Conservation (phyloP, 2,329 filamentous ascomycete genomes). For the Hypoxylon sp. region DNA sequence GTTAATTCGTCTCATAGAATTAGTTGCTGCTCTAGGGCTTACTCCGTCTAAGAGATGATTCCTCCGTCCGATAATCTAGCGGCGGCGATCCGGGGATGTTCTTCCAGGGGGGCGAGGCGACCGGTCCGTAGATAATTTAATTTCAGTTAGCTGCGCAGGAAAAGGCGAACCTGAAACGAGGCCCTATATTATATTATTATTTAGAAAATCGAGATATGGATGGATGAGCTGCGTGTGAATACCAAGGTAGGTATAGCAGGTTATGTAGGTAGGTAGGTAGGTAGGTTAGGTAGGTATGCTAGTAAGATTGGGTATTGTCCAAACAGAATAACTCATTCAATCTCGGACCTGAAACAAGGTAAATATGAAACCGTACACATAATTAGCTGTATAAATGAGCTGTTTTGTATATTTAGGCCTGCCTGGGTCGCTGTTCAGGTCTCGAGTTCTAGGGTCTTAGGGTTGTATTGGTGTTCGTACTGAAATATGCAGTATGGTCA, state of each 20-base stretch:
- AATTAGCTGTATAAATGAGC: slow-evolving; percentile 14
- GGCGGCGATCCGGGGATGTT: background rate
- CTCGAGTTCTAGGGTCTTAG: background rate
- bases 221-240: too few species aligned
- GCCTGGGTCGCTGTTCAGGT: background rate
- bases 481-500: slow-evolving; percentile 20
- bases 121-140: slow-evolving; percentile 5
- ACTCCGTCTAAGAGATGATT: background rate
- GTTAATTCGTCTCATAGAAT: background rate
- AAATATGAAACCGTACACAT: slow-evolving; percentile 7
- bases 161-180: slow-evolving; percentile 28
- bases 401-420: background rate
- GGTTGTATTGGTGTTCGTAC: slow-evolving; percentile 11
- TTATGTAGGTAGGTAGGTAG: background rate
- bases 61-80: background rate
- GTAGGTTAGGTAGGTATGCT: background rate
- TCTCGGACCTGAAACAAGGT: slow-evolving; percentile 1
- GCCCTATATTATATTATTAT: background rate
- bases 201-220: too few species aligned
- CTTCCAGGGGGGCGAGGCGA: background rate
- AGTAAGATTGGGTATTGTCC: background rate
- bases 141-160: slow-evolving; percentile 7
- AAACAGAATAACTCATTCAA: background rate
- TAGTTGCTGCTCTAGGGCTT: slow-evolving; percentile 1
- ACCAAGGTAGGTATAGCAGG: too few species aligned